A percentile compares a stretch with the other conserved stretches of the same genome.
Conservation (phyloP, 495 filamentous ascomycete genomes). For the Aspergillus funiculosus region DNA sequence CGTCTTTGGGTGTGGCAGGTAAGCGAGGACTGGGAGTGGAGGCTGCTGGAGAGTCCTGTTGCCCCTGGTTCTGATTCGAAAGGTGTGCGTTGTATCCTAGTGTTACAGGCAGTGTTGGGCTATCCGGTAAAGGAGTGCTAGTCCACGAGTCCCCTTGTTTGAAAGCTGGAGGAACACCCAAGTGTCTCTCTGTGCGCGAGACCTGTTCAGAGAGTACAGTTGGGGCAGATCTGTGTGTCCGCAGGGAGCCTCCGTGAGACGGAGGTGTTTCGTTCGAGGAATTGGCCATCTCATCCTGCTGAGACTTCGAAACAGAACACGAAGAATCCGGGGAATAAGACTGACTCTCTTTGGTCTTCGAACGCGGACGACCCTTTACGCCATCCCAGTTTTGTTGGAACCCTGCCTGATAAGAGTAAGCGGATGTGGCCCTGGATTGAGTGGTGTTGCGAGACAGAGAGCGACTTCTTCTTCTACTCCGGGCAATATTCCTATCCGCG, state of each 20-base stretch:
- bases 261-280: slow-evolving; percentile 3
- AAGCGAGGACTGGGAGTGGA: slow-evolving; percentile 1
- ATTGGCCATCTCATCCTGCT: slow-evolving; percentile 8
- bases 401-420: slow-evolving; percentile 15
- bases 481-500: slow-evolving; percentile 39
- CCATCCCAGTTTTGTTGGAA: neutral
- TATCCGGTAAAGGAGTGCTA: slow-evolving; percentile 38
- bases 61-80: slow-evolving; percentile 7
- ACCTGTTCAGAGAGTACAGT: slow-evolving; percentile 23
- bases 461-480: slow-evolving; percentile 19
- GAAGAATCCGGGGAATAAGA: slow-evolving; percentile 13
- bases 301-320: neutral
- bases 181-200: slow-evolving; percentile 17
- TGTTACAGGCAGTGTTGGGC: slow-evolving; percentile 33
- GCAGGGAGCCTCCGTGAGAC: slow-evolving; percentile 10
- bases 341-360: slow-evolving; percentile 5
- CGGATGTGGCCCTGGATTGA: slow-evolving; percentile 20
- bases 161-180: slow-evolving; percentile 36
- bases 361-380: slow-evolving; percentile 1
- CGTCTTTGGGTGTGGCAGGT: neutral
- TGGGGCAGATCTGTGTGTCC: slow-evolving; percentile 32
- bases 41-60: slow-evolving; percentile 15
- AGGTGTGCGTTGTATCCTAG: slow-evolving; percentile 10
- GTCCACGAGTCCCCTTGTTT: slow-evolving; percentile 37
- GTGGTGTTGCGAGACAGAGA: slow-evolving; percentile 22